Evolutionary conservation across 352 stramenopile genomes (phyloP).

Genomic region (Phytophthora colocasiae): DNA sequence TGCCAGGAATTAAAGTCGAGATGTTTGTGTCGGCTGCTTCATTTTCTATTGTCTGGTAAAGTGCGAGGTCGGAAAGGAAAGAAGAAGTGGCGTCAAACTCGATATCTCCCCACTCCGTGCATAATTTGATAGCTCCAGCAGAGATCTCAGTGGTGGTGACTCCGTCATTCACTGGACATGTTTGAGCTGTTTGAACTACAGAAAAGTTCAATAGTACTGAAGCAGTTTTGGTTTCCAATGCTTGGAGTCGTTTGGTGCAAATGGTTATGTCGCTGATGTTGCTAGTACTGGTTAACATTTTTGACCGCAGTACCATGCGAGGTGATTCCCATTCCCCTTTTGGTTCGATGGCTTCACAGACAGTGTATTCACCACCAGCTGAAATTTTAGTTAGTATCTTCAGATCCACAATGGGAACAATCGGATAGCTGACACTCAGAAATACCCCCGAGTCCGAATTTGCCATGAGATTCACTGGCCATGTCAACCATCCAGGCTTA

Average conservation of each 20-base stretch:
- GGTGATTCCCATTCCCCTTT: constrained; percentile 29
- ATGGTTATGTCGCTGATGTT: constrained; percentile 33
- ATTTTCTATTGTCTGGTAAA: constrained; percentile 28
- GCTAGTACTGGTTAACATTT: constrained; percentile 12
- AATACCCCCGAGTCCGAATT: constrained; percentile 31
- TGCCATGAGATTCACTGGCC: constrained; percentile 36
- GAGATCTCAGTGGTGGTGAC: constrained; percentile 31
- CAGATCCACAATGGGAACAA: constrained; percentile 45
- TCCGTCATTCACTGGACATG: constrained; percentile 13
- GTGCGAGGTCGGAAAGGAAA: constrained; percentile 35
- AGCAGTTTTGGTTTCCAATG: constrained; percentile 15
- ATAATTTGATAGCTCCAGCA: constrained; percentile 32
- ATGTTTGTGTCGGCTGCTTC: constrained; percentile 28
- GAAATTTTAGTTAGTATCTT: constrained; percentile 39
- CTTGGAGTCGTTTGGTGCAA: constrained; percentile 30
- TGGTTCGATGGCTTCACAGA: constrained; percentile 27
- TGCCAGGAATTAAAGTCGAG: constrained; percentile 31
- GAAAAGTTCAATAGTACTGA: constrained; percentile 30
- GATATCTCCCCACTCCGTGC: constrained; percentile 29
- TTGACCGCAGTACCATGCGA: constrained; percentile 32
- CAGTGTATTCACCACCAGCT: constrained; percentile 24
- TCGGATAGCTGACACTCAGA: constrained; percentile 40
- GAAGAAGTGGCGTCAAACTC: constrained; percentile 26
- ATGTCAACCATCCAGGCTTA: constrained; percentile 47
- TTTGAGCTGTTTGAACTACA: constrained; percentile 22